Evolutionary conservation across 148 eudicot genomes (phyloP).

Genomic region (Talinum fruticosum): DNA sequence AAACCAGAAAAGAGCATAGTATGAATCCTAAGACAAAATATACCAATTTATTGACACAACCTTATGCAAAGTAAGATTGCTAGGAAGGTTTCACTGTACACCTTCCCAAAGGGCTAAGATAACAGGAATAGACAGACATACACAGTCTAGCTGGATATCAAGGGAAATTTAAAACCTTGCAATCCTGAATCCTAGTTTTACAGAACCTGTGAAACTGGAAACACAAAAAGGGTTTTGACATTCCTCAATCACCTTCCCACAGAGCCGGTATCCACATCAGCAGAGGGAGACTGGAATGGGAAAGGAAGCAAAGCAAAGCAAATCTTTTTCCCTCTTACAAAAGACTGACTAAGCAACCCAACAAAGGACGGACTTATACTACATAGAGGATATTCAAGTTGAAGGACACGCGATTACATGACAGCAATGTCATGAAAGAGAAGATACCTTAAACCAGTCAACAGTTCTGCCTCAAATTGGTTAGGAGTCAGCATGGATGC

Average conservation of each 20-base stretch:
- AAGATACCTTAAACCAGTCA: conserved; percentile 77
- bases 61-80: neutral
- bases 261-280: neutral
- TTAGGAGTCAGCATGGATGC: conserved; percentile 99
- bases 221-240: neutral
- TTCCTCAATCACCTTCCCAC: neutral
- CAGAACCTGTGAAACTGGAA: neutral
- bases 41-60: neutral
- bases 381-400: neutral
- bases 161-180: neutral
- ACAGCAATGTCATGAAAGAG: conserved; percentile 1
- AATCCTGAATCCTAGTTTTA: neutral
- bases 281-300: neutral
- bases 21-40: neutral
- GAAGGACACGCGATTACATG: neutral
- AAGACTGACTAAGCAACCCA: neutral
- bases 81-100: conserved; percentile 5
- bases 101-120: neutral
- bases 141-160: neutral
- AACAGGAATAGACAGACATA: neutral
- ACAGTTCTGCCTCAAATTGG: conserved; percentile 93
- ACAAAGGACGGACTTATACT: neutral
- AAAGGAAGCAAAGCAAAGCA: neutral
- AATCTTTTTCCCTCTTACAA: neutral
- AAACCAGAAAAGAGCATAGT: neutral